Evolutionary conservation across 2,329 filamentous ascomycete genomes (phyloP), one percentile per base, ranked within the genome.

Genomic region (Aspergillus udagawae): DNA sequence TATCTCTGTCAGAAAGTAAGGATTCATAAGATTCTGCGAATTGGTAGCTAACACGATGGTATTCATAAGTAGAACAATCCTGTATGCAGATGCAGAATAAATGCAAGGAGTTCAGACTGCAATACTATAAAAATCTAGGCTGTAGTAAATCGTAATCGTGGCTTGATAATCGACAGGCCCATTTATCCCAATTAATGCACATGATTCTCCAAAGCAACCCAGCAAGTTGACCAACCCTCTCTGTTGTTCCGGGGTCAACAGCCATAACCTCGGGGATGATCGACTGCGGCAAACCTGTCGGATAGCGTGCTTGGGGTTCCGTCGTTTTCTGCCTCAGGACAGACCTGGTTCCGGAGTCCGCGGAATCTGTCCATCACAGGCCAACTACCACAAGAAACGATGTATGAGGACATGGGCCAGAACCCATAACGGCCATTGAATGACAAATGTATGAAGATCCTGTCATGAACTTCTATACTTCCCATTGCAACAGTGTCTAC

Each of bases 291-390:
- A 54, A 29, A 49, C 49, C 21, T 29, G 53, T 62, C 66, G 65
- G 66, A 57, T 65, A 63, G 55, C 56, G 56, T 55, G 35, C 53
- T 64, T 64, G 63, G 66, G 59, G 47, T 27, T 27, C 17, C 12
- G 21, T 32, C 14, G 20, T 47, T 54, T 48, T 49, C 51, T 21
- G 20, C 44, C 44, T 27, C 21, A 47, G 44, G 44, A 23, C 27
- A 2, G 44, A 2, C 21, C 10, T 23, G 42, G 8, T 45, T 45
- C 42, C 42, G 42, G 7, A 5, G 42, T 45, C 42, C 20, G 42
- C 42, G 42, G 42, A 45, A 23, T 14, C 21, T 17, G 28, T 29
- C 28, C 28, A 38, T 7, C 32, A 38, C 14, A 17, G 32, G 32
- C 14, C 32, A 35, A 35, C 12, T 35, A 35, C 32, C 12, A 14